These are phyloP conservation scores for Tulasnella sp. DNA, from an alignment of 768 basidiomycete species.

Conservation along the genomic window DNA sequence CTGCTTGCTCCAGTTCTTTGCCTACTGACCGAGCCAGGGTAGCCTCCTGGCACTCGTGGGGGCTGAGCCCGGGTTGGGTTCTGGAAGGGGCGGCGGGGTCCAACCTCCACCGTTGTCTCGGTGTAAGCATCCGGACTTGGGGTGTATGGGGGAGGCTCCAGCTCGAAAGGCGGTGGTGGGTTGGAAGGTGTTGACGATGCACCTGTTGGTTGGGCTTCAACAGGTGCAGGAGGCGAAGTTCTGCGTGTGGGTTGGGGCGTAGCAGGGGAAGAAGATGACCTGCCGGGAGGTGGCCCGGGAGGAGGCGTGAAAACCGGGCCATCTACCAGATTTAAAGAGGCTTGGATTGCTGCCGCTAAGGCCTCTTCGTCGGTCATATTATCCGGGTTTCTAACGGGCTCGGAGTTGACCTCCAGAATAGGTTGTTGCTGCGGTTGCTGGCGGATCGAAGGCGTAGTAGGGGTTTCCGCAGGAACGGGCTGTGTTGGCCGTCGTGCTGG, in stretches of 20 bases:
- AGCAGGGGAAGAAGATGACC: not conserved
- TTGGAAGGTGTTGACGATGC: not conserved
- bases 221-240: not conserved
- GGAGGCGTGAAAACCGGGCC: not conserved
- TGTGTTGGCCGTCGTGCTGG: not conserved
- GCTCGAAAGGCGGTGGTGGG: not conserved
- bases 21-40: not conserved
- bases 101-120: conserved; percentile 9
- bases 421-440: not conserved
- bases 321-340: not conserved
- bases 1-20: not conserved
- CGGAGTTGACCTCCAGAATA: not conserved
- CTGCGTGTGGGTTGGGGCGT: not conserved
- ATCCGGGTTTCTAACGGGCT: not conserved
- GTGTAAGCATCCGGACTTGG: not conserved
- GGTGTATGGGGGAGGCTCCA: conserved; percentile 11
- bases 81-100: conserved; percentile 20
- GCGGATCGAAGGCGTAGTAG: not conserved
- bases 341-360: conserved; percentile 4
- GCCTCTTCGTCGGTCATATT: conserved; percentile 9
- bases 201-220: not conserved
- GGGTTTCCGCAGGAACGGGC: not conserved
- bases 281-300: conserved; percentile 10
- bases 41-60: not conserved
- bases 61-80: not conserved